Evolutionary conservation across 768 basidiomycete species (phyloP), one percentile per base, ranked within the genome.

Genomic region (Daedaleopsis nitida): DNA sequence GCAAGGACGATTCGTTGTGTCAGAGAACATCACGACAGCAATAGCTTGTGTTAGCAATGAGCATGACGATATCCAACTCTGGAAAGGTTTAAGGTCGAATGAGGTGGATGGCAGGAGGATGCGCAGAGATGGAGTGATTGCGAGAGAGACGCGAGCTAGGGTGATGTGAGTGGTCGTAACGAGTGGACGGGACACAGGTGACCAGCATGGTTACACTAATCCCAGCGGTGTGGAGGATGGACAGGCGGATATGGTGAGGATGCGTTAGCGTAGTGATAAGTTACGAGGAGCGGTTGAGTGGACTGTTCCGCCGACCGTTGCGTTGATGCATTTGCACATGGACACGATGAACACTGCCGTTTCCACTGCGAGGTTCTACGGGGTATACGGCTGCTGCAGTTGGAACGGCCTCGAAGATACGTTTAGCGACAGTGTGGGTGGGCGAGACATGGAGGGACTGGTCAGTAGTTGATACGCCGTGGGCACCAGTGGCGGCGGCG

Each of bases 361-460:
- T 21, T 60, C 58, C 23, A 44, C 65, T 19, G 44, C 65, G 57
- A 39, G 65, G 50, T 34, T 37, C 19, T 12, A 44, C 12, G 19
- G 60, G 53, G 52, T 65, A 60, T 49, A 66, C 16, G 7, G 69
- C 57, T 47, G 61, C 58, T 55, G 64, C 61, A 21, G 65, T 67
- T n/a, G 69, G 63, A 45, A 63, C 65, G 34, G 70, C 65, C 5
- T 67, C 51, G 17, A 32, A 47, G 37, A 62, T 58, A 57, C 80
- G 80, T 50, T 78, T 75, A 27, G 76, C 80, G 58, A 89, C 76
- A 5, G 87, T 89, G 68, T 79, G 74, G 10, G 88, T 90, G 13
- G 88, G 88, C 7, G 80, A 78, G 38, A 90, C 86, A 65, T 82
- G 79, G 59, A 74, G 68, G 19, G 72, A 68, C 13, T 70, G 70